These are phyloP conservation scores for Peniophora sp. DNA, from an alignment of 1,284 basidiomycete genomes.

Conservation along the genomic window DNA sequence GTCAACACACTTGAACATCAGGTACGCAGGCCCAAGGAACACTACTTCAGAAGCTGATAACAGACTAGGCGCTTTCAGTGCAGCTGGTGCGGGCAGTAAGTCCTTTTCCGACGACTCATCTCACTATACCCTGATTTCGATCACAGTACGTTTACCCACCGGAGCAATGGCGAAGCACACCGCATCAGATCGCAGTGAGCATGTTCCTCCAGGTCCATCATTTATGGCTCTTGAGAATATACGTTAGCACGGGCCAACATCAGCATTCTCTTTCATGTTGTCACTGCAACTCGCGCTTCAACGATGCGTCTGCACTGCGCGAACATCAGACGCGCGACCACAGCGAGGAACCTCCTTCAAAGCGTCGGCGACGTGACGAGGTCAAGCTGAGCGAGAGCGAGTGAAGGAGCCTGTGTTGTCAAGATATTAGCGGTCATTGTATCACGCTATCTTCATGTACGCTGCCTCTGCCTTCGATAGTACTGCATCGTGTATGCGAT, in stretches of 20 bases:
- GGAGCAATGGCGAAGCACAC: conserved; percentile 44
- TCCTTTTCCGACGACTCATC: no score
- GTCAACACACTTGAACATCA: conserved; percentile 51
- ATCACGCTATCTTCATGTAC: no score
- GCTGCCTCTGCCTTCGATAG: no score
- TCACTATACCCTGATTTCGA: no score
- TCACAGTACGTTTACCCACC: conserved; percentile 55
- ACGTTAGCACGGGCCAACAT: conserved; percentile 40
- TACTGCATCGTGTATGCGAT: no score
- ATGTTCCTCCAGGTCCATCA: conserved; percentile 3
- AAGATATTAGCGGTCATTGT: no score
- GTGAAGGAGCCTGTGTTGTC: no score
- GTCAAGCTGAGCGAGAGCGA: no score
- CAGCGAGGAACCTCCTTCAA: conserved; percentile 39
- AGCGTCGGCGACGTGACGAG: conserved; percentile 29
- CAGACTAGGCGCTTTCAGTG: conserved; percentile 43
- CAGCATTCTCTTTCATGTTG: conserved; percentile 46
- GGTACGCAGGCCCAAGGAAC: conserved; percentile 29
- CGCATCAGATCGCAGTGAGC: conserved; percentile 57
- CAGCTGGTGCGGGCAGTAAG: conserved; percentile 42
- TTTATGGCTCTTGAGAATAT: conserved; percentile 1
- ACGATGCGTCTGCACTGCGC: conserved; percentile 55
- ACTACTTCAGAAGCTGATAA: conserved; percentile 2
- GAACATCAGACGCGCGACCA: conserved; percentile 51
- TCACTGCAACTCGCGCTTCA: conserved; percentile 48